Conservation (phyloP, 139 green algal species). For the Tetraselmis chui region DNA sequence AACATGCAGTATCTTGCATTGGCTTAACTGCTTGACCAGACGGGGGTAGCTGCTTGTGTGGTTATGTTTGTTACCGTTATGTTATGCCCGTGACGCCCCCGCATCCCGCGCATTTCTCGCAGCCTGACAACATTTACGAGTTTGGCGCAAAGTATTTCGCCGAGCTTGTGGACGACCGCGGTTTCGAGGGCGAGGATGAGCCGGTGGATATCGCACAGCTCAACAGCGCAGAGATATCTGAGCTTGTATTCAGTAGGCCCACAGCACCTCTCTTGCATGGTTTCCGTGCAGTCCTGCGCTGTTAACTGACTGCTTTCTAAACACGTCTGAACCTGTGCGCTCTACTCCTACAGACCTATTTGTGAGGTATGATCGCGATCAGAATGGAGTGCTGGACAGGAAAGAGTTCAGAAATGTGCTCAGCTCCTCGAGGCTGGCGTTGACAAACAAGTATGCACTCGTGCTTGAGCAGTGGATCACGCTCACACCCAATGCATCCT, state of each 20-base stretch:
- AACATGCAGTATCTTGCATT: background rate
- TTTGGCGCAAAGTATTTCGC: slow-evolving; percentile 62
- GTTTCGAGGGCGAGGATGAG: background rate
- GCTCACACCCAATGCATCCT: no score
- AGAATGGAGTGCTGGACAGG: background rate
- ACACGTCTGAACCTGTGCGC: no score
- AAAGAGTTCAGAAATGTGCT: background rate
- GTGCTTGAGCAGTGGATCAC: no score
- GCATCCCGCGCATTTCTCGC: no score
- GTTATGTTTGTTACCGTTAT: no score
- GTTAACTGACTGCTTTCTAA: no score
- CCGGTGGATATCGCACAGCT: background rate
- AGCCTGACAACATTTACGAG: slow-evolving; percentile 66
- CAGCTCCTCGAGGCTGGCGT: background rate
- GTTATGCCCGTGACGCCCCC: no score
- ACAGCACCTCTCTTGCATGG: no score
- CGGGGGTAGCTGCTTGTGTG: no score
- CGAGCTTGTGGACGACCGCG: slow-evolving; percentile 19
- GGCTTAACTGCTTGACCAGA: no score
- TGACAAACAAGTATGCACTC: background rate
- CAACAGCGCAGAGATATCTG: background rate
- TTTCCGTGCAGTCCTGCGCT: no score
- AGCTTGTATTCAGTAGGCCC: background rate
- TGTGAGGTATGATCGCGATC: background rate
- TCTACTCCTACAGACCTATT: background rate